phyloP scores from a whole-genome alignment of 306 rosid species.

The Corylus heterophylla region DNA sequence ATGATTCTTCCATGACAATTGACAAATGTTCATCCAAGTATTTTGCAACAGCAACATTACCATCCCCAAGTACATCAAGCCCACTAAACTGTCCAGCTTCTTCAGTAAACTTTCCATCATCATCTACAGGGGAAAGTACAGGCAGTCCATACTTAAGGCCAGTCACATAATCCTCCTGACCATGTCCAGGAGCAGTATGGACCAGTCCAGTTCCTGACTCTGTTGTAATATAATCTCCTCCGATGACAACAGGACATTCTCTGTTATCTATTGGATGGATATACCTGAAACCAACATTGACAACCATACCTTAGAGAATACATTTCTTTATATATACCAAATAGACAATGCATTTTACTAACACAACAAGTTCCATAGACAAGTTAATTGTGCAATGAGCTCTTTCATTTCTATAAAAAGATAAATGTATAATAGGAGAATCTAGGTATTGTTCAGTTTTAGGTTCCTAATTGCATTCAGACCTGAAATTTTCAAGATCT shows the following conservation, averaged over 20 bases:
- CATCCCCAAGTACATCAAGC: slow-evolving; percentile 93
- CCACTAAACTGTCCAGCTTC: slow-evolving; percentile 92
- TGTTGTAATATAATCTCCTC: slow-evolving; percentile 95
- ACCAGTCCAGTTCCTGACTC: slow-evolving; percentile 98
- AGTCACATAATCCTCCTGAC: slow-evolving; percentile 93
- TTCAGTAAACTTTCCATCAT: slow-evolving; percentile 88
- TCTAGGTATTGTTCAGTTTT: slow-evolving; percentile 20
- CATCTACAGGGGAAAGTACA: slow-evolving; percentile 84
- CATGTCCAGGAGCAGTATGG: slow-evolving; percentile 99
- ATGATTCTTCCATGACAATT: slow-evolving; percentile 86
- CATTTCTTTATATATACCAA: slow-evolving; percentile 11
- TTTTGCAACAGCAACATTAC: slow-evolving; percentile 78
- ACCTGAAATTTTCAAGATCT: slow-evolving; percentile 94
- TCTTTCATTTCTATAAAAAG: neutral
- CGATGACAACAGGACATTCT: slow-evolving; percentile 81
- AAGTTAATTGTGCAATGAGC: slow-evolving; percentile 12
- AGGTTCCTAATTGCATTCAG: slow-evolving; percentile 10
- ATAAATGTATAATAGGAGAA: slow-evolving; percentile 6
- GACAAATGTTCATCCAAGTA: slow-evolving; percentile 76
- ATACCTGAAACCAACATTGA: slow-evolving; percentile 57
- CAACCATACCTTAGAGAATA: slow-evolving; percentile 20
- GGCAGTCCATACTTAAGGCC: slow-evolving; percentile 94
- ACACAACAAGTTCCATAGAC: slow-evolving; percentile 18
- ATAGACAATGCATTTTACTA: slow-evolving; percentile 2
- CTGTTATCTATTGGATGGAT: slow-evolving; percentile 70